phyloP scores from a whole-genome alignment of 805 yeast genomes.

The Ogataea philodendri region DNA sequence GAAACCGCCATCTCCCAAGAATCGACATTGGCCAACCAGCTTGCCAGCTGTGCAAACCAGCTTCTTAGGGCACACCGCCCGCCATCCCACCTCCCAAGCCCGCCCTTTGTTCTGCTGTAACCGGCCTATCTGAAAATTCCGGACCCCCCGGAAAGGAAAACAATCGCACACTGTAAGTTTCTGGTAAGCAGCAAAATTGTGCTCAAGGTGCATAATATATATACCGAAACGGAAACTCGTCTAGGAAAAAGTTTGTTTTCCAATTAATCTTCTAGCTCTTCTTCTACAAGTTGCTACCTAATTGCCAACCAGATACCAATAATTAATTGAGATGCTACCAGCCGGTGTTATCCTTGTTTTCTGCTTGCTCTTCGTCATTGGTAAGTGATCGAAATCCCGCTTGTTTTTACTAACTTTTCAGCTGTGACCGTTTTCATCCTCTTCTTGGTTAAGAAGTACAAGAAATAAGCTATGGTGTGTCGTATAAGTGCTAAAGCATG shows the following conservation, averaged over 20 bases:
- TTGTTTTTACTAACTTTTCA: constrained; percentile 15
- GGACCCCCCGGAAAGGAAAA: constrained; percentile 15
- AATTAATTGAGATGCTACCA: constrained; percentile 48
- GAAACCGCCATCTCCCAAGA: not conserved
- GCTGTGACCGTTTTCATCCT: constrained; percentile 32
- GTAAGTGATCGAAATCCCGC: constrained; percentile 19
- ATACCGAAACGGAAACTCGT: constrained; percentile 14
- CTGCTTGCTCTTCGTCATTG: constrained; percentile 49
- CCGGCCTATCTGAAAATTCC: constrained; percentile 7
- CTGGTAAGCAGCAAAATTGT: constrained; percentile 9
- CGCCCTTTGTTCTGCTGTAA: too few species aligned
- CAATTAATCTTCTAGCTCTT: constrained; percentile 12
- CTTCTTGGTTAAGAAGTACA: constrained; percentile 33
- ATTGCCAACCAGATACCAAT: constrained; percentile 12
- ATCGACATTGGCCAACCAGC: constrained; percentile 1
- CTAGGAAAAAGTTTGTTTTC: constrained; percentile 11
- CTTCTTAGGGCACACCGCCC: not conserved
- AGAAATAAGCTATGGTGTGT: constrained; percentile 28
- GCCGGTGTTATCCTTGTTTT: constrained; percentile 65
- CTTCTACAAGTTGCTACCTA: constrained; percentile 9
- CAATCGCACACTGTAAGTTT: constrained; percentile 5
- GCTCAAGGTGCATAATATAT: constrained; percentile 10
- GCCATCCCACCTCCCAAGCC: too few species aligned
- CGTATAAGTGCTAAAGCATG: constrained; percentile 6
- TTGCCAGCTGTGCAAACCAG: too few species aligned